Percentiles rank a stretch among this genome's conserved stretches.
These are phyloP conservation scores for Cantharellus anzutake DNA, from an alignment of 768 basidiomycete species.

Conservation along the genomic window DNA sequence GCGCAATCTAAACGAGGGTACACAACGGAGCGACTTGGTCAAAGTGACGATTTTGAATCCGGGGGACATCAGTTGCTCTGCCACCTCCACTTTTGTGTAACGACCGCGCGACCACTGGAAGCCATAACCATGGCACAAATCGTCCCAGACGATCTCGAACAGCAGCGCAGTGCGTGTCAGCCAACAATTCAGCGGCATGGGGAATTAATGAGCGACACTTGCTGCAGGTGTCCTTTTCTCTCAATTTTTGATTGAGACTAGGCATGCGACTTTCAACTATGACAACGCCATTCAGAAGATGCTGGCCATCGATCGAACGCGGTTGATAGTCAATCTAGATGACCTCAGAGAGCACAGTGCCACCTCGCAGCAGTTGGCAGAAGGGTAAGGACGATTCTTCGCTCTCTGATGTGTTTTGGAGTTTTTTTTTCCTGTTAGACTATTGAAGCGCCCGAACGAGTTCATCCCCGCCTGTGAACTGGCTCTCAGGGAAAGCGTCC, in stretches of 20 bases:
- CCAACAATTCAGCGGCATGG: background rate
- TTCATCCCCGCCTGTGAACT: slow-evolving; percentile 81
- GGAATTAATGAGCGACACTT: background rate
- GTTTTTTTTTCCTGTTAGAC: slow-evolving; percentile 23
- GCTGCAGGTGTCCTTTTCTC: background rate
- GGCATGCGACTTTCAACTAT: slow-evolving; percentile 39
- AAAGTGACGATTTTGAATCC: too few relatives aligned
- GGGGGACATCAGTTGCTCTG: too few relatives aligned
- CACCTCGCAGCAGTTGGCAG: slow-evolving; percentile 36
- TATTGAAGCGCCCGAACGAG: slow-evolving; percentile 74
- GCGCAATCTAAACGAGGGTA: too few relatives aligned
- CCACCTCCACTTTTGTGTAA: too few relatives aligned
- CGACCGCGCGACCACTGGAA: too few relatives aligned
- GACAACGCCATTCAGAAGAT: slow-evolving; percentile 66
- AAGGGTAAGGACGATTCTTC: slow-evolving; percentile 22
- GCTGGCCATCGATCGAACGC: slow-evolving; percentile 63
- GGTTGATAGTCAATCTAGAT: slow-evolving; percentile 89
- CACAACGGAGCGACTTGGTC: too few relatives aligned
- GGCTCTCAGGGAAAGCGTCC: slow-evolving; percentile 56
- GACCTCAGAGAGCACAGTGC: slow-evolving; percentile 87
- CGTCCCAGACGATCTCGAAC: background rate
- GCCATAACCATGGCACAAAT: too few relatives aligned
- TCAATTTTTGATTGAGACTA: slow-evolving; percentile 8
- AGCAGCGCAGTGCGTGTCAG: background rate
- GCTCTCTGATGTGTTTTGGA: background rate